These are phyloP conservation scores for Diaporthe australafricana DNA, from an alignment of 2,329 filamentous ascomycete species.

Conservation along the genomic window DNA sequence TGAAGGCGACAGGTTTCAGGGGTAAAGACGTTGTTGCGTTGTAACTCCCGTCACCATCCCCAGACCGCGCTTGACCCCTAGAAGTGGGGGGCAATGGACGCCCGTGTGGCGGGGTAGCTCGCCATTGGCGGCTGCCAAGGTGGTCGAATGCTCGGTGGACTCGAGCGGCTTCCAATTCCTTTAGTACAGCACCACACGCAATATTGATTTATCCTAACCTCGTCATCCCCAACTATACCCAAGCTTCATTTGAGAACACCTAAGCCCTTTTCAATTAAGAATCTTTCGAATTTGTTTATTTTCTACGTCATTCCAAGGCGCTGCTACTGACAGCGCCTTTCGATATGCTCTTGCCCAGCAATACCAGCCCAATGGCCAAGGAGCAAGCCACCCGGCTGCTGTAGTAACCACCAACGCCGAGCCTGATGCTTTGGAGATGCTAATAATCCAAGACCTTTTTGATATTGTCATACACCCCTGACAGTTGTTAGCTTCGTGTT, in stretches of 20 bases:
- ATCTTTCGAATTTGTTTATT: not conserved
- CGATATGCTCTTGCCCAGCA: conserved; percentile 1
- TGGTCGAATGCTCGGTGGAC: not conserved
- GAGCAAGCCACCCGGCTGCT: not conserved
- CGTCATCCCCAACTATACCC: not conserved
- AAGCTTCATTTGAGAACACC: not conserved
- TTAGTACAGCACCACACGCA: not conserved
- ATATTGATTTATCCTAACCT: not conserved
- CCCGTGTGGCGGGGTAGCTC: conserved; percentile 7
- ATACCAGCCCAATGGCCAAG: conserved; percentile 1
- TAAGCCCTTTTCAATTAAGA: not conserved
- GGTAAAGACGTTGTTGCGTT: conserved; percentile 19
- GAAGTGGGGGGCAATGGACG: conserved; percentile 21
- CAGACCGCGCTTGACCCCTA: conserved; percentile 29
- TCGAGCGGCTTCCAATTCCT: not conserved
- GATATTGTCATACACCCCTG: conserved; percentile 79
- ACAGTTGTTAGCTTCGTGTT: conserved; percentile 43
- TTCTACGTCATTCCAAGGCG: not conserved
- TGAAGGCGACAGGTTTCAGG: conserved; percentile 22
- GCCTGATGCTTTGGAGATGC: not conserved
- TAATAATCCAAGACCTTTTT: conserved; percentile 75
- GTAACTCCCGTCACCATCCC: conserved; percentile 25
- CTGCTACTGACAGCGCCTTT: not conserved
- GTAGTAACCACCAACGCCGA: conserved; percentile 13
- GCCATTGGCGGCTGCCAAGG: not conserved